Conservation (phyloP, 1,284 basidiomycete species). For the Dichomitus squalens region DNA sequence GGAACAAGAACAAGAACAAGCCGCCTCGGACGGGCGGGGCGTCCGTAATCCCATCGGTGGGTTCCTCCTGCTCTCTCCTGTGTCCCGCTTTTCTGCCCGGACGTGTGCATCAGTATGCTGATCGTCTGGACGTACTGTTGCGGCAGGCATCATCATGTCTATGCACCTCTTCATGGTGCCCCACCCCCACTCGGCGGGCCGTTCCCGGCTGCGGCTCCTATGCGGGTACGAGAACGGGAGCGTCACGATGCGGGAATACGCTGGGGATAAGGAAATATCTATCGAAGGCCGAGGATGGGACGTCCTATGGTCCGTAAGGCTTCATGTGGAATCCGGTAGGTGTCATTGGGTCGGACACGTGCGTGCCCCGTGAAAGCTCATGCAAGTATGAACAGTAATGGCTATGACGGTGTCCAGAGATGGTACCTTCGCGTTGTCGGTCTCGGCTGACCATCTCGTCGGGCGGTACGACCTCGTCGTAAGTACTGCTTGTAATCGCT, state of each 20-base stretch:
- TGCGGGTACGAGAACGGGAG: slow-evolving; percentile 84
- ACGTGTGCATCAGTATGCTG: not conserved
- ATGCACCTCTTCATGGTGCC: slow-evolving; percentile 62
- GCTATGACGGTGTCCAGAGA: slow-evolving; percentile 73
- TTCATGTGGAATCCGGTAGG: slow-evolving; percentile 81
- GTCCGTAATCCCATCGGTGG: slow-evolving; percentile 35
- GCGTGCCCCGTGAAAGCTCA: not conserved
- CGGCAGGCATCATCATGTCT: slow-evolving; percentile 82
- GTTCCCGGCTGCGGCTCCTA: slow-evolving; percentile 55
- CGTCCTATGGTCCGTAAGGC: slow-evolving; percentile 64
- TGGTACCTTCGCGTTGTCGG: slow-evolving; percentile 67
- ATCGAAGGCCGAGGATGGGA: slow-evolving; percentile 79
- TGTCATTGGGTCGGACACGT: slow-evolving; percentile 5
- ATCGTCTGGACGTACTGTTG: not conserved
- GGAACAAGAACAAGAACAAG: slow-evolving; percentile 12
- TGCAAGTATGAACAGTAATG: slow-evolving; percentile 65
- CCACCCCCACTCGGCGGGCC: slow-evolving; percentile 34
- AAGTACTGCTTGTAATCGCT: slow-evolving; percentile 18
- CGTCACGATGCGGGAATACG: slow-evolving; percentile 64
- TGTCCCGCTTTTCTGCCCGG: not conserved
- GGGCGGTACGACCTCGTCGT: slow-evolving; percentile 69
- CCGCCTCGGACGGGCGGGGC: slow-evolving; percentile 47
- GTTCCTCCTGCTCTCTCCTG: not conserved
- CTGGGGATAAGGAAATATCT: slow-evolving; percentile 45
- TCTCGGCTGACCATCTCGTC: slow-evolving; percentile 84